phyloP scores from a whole-genome alignment of 805 yeast species.

The Kurtzmaniella cleridarum region DNA sequence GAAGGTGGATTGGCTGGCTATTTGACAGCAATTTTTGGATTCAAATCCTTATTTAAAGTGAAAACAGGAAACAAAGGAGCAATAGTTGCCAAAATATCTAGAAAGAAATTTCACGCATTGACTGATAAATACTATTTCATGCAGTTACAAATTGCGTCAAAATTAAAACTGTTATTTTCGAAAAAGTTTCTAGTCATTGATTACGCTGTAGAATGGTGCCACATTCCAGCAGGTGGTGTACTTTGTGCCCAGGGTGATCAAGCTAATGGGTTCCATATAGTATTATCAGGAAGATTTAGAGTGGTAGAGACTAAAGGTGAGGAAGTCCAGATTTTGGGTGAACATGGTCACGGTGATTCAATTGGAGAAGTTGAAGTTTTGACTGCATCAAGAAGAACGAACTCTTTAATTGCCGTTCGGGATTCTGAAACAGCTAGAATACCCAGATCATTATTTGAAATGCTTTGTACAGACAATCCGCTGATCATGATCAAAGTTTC shows the following conservation, averaged over 20 bases:
- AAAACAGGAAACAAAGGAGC: conserved; percentile 53
- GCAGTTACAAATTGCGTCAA: conserved; percentile 71
- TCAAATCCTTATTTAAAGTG: conserved; percentile 70
- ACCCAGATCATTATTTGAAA: conserved; percentile 84
- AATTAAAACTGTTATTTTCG: conserved; percentile 62
- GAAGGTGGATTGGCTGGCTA: conserved; percentile 89
- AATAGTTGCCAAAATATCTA: conserved; percentile 59
- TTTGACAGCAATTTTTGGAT: conserved; percentile 72
- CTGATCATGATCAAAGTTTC: conserved; percentile 87
- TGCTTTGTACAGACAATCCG: conserved; percentile 78
- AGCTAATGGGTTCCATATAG: conserved; percentile 88
- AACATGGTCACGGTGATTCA: conserved; percentile 90
- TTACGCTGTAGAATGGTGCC: conserved; percentile 94
- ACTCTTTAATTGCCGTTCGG: conserved; percentile 76
- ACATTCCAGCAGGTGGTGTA: conserved; percentile 77
- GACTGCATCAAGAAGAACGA: conserved; percentile 66
- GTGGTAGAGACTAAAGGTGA: conserved; percentile 41
- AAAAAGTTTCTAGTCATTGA: conserved; percentile 69
- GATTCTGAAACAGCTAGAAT: conserved; percentile 93
- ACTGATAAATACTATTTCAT: conserved; percentile 74
- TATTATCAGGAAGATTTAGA: conserved; percentile 81
- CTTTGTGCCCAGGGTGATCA: conserved; percentile 76
- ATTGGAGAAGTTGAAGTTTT: conserved; percentile 93
- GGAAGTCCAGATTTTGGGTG: conserved; percentile 45
- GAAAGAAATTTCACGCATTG: conserved; percentile 54